phyloP scores from a whole-genome alignment of 345 rosid species.

The Clarkia xantiana region DNA sequence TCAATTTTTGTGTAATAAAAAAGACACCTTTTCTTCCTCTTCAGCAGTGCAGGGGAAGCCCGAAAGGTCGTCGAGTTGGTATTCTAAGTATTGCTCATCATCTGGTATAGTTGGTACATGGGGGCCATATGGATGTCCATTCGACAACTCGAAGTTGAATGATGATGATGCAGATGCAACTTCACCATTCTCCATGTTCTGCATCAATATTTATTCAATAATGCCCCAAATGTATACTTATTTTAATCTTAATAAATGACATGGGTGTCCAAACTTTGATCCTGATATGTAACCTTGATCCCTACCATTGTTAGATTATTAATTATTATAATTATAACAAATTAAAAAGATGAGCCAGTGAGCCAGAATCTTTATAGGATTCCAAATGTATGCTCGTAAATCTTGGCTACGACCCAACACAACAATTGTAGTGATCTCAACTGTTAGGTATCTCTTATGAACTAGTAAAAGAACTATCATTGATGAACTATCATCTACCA shows the following conservation, averaged over 20 bases:
- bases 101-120: constrained; percentile 15
- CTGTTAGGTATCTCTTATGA: too few species aligned
- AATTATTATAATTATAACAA: too few species aligned
- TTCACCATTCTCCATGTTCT: constrained; percentile 5
- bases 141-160: constrained; percentile 26
- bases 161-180: constrained; percentile 16
- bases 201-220: neutral
- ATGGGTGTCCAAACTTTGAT: too few species aligned
- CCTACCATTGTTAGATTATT: too few species aligned
- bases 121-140: constrained; percentile 23
- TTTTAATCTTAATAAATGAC: too few species aligned
- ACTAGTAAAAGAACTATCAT: neutral
- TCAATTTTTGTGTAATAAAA: neutral
- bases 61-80: constrained; percentile 24
- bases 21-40: constrained; percentile 34
- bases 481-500: neutral
- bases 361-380: too few species aligned
- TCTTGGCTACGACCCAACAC: too few species aligned
- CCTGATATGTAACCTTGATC: too few species aligned
- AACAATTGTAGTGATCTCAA: too few species aligned
- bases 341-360: too few species aligned
- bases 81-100: constrained; percentile 31
- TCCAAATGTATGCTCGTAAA: too few species aligned
- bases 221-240: too few species aligned
- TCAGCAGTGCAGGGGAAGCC: constrained; percentile 26